phyloP scores from a whole-genome alignment of 441 rosid species.

The Brassica hybrid region DNA sequence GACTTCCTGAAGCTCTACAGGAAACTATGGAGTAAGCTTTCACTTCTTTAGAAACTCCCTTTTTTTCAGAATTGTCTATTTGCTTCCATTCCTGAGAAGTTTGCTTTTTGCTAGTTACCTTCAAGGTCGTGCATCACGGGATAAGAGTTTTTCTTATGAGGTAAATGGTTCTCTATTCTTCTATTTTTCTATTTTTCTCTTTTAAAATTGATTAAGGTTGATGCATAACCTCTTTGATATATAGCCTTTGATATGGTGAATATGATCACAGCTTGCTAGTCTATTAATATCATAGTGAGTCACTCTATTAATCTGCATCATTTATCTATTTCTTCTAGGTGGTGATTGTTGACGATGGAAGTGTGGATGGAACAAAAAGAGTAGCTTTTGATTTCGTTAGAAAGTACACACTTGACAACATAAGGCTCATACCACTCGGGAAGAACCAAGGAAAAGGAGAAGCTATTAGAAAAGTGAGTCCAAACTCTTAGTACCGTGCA shows the following conservation, averaged over 20 bases:
- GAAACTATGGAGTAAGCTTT: conserved; percentile 83
- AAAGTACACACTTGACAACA: conserved; percentile 71
- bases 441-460: conserved; percentile 98
- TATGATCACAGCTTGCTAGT: not conserved
- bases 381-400: conserved; percentile 79
- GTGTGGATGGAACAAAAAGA: conserved; percentile 81
- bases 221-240: no score
- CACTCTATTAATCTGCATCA: not conserved
- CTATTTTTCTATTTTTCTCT: not conserved
- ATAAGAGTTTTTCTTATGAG: conserved; percentile 87
- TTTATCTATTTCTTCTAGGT: conserved; percentile 54
- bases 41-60: not conserved
- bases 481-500: conserved; percentile 29
- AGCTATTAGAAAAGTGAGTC: conserved; percentile 95
- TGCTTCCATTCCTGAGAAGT: not conserved
- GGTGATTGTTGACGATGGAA: conserved; percentile 95
- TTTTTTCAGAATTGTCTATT: not conserved
- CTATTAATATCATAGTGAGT: conserved; percentile 7
- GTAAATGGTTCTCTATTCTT: conserved; percentile 43
- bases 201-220: no score
- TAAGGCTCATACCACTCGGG: conserved; percentile 88
- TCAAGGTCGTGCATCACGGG: conserved; percentile 70
- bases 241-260: not conserved
- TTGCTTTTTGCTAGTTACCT: conserved; percentile 70
- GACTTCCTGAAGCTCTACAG: conserved; percentile 89